A percentile compares a stretch with the other conserved stretches of the same genome.
phyloP scores from a whole-genome alignment of 2,329 filamentous ascomycete genomes.

The Cytospora piceae region DNA sequence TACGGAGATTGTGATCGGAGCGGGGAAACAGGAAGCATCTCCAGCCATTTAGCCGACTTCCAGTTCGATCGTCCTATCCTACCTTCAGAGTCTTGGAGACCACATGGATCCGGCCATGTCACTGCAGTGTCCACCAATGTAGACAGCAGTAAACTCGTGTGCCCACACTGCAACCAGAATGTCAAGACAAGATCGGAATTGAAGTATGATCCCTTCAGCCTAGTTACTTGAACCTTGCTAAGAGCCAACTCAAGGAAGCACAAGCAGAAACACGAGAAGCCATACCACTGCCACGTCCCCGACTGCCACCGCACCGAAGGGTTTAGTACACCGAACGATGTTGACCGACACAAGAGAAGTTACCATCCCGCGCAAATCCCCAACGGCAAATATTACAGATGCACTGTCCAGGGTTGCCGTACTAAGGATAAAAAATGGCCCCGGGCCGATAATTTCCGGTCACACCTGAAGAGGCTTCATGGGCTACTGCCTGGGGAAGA shows the following conservation, averaged over 20 bases:
- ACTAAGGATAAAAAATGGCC: conserved; percentile 74
- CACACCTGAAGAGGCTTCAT: conserved; percentile 76
- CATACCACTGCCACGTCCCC: conserved; percentile 61
- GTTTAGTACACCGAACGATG: conserved; percentile 80
- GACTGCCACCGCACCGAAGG: conserved; percentile 65
- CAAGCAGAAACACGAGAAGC: conserved; percentile 68
- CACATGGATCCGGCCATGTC: conserved; percentile 6
- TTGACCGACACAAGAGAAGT: conserved; percentile 76
- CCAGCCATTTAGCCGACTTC: conserved; percentile 41
- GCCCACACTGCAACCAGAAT: conserved; percentile 44
- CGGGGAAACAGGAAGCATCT: conserved; percentile 45
- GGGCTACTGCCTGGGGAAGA: conserved; percentile 41
- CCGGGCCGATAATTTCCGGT: conserved; percentile 83
- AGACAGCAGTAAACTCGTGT: conserved; percentile 36
- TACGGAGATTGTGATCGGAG: conserved; percentile 48
- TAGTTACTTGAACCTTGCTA: background rate
- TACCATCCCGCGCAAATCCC: conserved; percentile 61
- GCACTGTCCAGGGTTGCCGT: conserved; percentile 59
- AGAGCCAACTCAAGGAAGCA: conserved; percentile 69
- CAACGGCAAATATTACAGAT: conserved; percentile 60
- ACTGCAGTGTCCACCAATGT: background rate
- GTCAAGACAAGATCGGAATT: conserved; percentile 59
- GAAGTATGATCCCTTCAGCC: conserved; percentile 47
- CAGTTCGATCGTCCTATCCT: conserved; percentile 30
- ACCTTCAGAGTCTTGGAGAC: conserved; percentile 21